These are phyloP conservation scores for Verticillium nonalfalfae DNA, from an alignment of 2,329 filamentous ascomycete genomes.

Conservation along the genomic window DNA sequence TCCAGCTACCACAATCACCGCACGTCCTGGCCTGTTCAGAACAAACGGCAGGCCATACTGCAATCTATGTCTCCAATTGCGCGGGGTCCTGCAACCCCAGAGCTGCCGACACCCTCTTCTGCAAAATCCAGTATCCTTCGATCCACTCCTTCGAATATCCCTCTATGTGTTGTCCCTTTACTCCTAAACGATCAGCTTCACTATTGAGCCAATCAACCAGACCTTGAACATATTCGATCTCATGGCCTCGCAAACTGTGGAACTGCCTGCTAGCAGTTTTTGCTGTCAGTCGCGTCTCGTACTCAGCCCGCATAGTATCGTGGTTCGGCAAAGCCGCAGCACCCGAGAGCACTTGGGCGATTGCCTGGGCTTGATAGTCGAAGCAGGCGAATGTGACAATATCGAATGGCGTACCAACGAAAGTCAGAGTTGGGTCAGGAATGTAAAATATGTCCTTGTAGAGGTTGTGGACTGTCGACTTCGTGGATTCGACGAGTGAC, in stretches of 20 bases:
- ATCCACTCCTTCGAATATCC: conserved; percentile 1
- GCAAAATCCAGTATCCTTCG: not conserved
- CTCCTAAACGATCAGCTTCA: not conserved
- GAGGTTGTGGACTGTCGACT: conserved; percentile 47
- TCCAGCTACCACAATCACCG: no score
- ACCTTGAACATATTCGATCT: conserved; percentile 16
- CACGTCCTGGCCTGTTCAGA: no score
- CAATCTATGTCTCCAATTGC: not conserved
- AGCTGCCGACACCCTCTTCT: not conserved
- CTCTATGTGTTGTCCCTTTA: not conserved
- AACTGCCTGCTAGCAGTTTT: conserved; percentile 16
- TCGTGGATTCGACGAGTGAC: not conserved
- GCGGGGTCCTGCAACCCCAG: not conserved
- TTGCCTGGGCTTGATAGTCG: conserved; percentile 60
- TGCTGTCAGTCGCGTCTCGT: conserved; percentile 10
- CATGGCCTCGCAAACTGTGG: conserved; percentile 16
- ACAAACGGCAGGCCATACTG: no score
- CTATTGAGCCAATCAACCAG: conserved; percentile 15
- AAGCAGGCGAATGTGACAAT: conserved; percentile 64
- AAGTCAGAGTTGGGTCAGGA: conserved; percentile 54
- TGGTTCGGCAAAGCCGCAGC: conserved; percentile 37
- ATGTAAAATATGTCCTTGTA: conserved; percentile 70
- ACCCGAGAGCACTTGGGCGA: conserved; percentile 51
- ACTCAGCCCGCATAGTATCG: conserved; percentile 29
- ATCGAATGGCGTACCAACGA: conserved; percentile 60